phyloP scores from a whole-genome alignment of 2,329 filamentous ascomycete species.

The Paraconiothyrium brasiliense region DNA sequence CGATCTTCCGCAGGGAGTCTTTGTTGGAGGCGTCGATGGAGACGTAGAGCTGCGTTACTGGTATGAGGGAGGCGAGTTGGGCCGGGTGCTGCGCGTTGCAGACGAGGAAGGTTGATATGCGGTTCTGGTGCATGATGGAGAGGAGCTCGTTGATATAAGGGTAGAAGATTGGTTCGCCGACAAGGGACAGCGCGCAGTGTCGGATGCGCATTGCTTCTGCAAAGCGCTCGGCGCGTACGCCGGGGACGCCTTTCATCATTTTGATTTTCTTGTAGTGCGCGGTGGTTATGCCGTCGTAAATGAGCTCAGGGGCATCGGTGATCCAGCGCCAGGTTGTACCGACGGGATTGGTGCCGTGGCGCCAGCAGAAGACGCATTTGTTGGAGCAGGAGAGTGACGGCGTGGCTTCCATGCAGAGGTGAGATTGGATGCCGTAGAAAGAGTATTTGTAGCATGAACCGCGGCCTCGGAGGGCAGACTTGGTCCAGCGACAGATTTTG shows the following conservation, averaged over 20 bases:
- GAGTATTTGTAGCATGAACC: slow-evolving; percentile 98
- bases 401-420: slow-evolving; percentile 98
- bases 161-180: slow-evolving; percentile 99
- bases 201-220: slow-evolving; percentile 91
- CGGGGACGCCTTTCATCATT: slow-evolving; percentile 92
- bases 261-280: slow-evolving; percentile 98
- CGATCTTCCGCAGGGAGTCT: slow-evolving; percentile 86
- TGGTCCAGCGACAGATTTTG: slow-evolving; percentile 98
- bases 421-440: slow-evolving; percentile 95
- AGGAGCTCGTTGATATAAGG: slow-evolving; percentile 96
- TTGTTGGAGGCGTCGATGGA: slow-evolving; percentile 94
- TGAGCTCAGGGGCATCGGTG: slow-evolving; percentile 87
- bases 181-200: slow-evolving; percentile 90
- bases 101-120: slow-evolving; percentile 92
- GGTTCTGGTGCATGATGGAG: slow-evolving; percentile 80
- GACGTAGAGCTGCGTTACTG: slow-evolving; percentile 95
- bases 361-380: slow-evolving; percentile 99
- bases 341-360: slow-evolving; percentile 95
- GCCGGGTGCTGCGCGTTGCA: slow-evolving; percentile 98
- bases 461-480: slow-evolving; percentile 90
- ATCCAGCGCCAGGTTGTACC: slow-evolving; percentile 97
- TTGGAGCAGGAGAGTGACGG: slow-evolving; percentile 95
- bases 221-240: slow-evolving; percentile 90
- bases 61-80: slow-evolving; percentile 80
- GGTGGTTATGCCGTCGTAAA: slow-evolving; percentile 89